Evolutionary conservation across 179 eudicot species (phyloP).

Genomic region (Amaranthus tricolor): DNA sequence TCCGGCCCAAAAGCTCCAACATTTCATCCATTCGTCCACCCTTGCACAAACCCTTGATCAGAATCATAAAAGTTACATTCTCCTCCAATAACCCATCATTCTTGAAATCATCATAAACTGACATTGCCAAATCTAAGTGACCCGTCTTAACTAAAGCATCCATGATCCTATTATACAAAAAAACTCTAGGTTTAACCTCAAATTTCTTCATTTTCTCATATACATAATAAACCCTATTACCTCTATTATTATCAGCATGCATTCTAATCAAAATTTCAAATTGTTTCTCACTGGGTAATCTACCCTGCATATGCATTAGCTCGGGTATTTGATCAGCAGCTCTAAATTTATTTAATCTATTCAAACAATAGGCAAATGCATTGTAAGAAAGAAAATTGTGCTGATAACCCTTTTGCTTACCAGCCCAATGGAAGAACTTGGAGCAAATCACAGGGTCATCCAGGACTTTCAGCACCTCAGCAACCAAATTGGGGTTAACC

Average conservation of each 20-base stretch:
- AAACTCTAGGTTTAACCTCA: conserved; percentile 73
- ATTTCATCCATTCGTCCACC: conserved; percentile 59
- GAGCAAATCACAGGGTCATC: conserved; percentile 58
- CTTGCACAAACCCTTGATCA: conserved; percentile 85
- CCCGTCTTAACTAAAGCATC: conserved; percentile 75
- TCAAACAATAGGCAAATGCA: conserved; percentile 84
- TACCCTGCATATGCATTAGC: conserved; percentile 89
- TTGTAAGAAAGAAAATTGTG: conserved; percentile 80
- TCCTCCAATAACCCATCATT: conserved; percentile 73
- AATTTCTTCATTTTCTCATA: conserved; percentile 96
- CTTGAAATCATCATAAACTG: conserved; percentile 83
- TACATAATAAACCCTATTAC: conserved; percentile 80
- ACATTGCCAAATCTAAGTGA: conserved; percentile 74
- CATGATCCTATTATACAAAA: conserved; percentile 78
- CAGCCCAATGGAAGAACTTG: conserved; percentile 96
- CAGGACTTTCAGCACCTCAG: conserved; percentile 75
- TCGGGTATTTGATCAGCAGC: conserved; percentile 95
- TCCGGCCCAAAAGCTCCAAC: conserved; percentile 54
- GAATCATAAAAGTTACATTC: conserved; percentile 79
- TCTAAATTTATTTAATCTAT: conserved; percentile 61
- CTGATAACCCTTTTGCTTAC: conserved; percentile 88
- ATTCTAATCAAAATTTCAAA: conserved; percentile 90
- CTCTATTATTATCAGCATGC: conserved; percentile 82
- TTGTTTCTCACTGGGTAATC: conserved; percentile 85
- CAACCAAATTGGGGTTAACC: conserved; percentile 70